Evolutionary conservation across 1,284 basidiomycete genomes (phyloP).

Genomic region (Farysia itapuensis): DNA sequence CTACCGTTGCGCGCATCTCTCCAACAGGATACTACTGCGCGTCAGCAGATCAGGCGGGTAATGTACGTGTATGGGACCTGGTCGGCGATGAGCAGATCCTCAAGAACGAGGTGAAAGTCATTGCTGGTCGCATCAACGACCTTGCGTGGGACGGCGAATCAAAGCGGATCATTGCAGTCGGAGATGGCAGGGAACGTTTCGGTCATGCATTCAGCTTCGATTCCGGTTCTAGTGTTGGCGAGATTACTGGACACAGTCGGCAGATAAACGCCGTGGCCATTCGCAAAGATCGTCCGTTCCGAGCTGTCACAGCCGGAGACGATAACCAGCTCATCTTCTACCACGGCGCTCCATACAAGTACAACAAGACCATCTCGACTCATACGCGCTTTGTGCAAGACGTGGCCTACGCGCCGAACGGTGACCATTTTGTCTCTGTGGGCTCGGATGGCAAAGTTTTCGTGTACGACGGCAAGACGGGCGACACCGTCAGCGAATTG

Average conservation of each 20-base stretch:
- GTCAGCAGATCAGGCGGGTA: conserved; percentile 63
- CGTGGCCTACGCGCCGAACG: conserved; percentile 72
- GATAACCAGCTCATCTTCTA: conserved; percentile 80
- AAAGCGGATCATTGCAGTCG: conserved; percentile 93
- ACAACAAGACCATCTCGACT: conserved; percentile 61
- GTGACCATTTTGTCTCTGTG: conserved; percentile 74
- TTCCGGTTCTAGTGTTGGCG: conserved; percentile 83
- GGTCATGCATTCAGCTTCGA: conserved; percentile 61
- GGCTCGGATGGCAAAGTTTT: conserved; percentile 87
- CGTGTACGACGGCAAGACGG: conserved; percentile 87
- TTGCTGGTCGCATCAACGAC: conserved; percentile 85
- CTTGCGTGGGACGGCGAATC: conserved; percentile 90
- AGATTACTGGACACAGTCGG: conserved; percentile 90
- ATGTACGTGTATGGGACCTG: conserved; percentile 84
- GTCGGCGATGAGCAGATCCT: conserved; percentile 81
- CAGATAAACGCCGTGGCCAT: conserved; percentile 91
- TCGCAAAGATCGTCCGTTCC: conserved; percentile 83
- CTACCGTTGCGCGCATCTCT: conserved; percentile 86
- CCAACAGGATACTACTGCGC: conserved; percentile 95
- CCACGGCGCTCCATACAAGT: conserved; percentile 68
- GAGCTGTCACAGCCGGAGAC: conserved; percentile 69
- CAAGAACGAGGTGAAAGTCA: conserved; percentile 71
- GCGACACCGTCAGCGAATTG: conserved; percentile 66
- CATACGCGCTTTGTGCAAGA: conserved; percentile 95
- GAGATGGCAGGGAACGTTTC: conserved; percentile 83